Percentiles rank a stretch among this genome's conserved stretches.
Conservation (phyloP, 2,329 filamentous ascomycete species). For the Ophiostoma perfectum region DNA sequence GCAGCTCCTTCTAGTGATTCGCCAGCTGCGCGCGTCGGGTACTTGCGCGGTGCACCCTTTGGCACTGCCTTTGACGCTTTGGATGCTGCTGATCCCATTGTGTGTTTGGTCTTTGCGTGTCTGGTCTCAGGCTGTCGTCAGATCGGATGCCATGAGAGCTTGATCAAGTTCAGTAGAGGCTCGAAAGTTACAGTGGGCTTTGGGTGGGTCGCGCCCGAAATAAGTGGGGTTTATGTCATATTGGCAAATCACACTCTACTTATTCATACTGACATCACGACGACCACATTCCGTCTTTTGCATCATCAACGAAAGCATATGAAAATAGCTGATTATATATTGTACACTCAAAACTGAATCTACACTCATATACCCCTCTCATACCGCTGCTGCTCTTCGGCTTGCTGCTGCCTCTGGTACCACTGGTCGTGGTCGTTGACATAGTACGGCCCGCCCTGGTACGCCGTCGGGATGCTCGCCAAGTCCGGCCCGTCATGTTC, state of each 20-base stretch:
- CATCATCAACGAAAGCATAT: too few relatives aligned
- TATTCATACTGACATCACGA: background rate
- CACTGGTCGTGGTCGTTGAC: conserved; percentile 15
- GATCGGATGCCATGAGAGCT: background rate
- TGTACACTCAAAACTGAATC: background rate
- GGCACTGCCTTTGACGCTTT: conserved; percentile 45
- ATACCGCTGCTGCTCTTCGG: conserved; percentile 3
- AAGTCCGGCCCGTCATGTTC: background rate
- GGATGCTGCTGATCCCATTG: conserved; percentile 45
- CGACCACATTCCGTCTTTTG: background rate
- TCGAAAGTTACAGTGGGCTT: conserved; percentile 1
- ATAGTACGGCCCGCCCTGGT: conserved; percentile 21
- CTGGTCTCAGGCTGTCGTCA: background rate
- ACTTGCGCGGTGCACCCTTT: conserved; percentile 38
- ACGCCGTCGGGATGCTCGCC: conserved; percentile 21
- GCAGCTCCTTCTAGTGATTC: conserved; percentile 17
- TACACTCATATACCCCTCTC: background rate
- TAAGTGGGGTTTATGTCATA: background rate
- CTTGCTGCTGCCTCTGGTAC: conserved; percentile 19
- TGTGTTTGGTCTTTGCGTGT: background rate
- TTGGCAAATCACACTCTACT: background rate
- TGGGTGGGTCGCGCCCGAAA: background rate
- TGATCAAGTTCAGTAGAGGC: background rate
- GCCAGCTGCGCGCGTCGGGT: conserved; percentile 39
- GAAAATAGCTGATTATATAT: too few relatives aligned